Base-by-base conservation (phyloP, 306 rosid genomes). In the Carpinus fangiana region DNA sequence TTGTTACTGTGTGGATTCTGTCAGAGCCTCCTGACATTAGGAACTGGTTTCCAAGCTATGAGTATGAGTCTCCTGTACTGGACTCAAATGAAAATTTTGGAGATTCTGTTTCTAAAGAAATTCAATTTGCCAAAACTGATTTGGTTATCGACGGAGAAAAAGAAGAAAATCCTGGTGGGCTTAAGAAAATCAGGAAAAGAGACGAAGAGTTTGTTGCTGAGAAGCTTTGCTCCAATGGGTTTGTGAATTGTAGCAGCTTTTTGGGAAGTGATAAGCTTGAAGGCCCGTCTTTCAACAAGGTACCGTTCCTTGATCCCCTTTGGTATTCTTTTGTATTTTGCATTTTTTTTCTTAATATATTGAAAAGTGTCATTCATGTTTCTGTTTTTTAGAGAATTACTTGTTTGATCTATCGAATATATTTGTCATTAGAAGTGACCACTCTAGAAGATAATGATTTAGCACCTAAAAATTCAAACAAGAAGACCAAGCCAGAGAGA, bases 41-140 rank as follows among this genome's bases (percentile, higher is more conserved):
- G 21, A 86, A 86, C 47, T 92, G 95, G 97, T 88, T 94, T 79
- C 84, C 89, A 48, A 94, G 91, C 87, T 94, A 94, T 28, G 76
- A 75, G 61, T 94, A 94, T 55, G 85, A 78, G 17, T 87, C 97
- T 61, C 97, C 97, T 28, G 74, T 23, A 26, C 81, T 79, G 41
- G 90, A 84, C 72, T 88, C 86, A 1, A 57, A 60, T 79, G 82
- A 86, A 6, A 55, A 60, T 54, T 65, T 86, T 3, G 78, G 77
- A 17, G 88, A 79, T 16, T 82, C 85, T 16, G 75, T 64, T 71
- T 71, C 53, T 5, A 14, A 51, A 46, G 86, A 14, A 36, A 17
- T n/a, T 26, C 80, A 62, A 52, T 48, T 75, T 4, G 66, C n/a
- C 41, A 73, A 31, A 28, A 74, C 78, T 47, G 78, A 64, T 8